These are phyloP conservation scores for Lachnellula subtilissima DNA, from an alignment of 2,329 filamentous ascomycete genomes.

Conservation along the genomic window DNA sequence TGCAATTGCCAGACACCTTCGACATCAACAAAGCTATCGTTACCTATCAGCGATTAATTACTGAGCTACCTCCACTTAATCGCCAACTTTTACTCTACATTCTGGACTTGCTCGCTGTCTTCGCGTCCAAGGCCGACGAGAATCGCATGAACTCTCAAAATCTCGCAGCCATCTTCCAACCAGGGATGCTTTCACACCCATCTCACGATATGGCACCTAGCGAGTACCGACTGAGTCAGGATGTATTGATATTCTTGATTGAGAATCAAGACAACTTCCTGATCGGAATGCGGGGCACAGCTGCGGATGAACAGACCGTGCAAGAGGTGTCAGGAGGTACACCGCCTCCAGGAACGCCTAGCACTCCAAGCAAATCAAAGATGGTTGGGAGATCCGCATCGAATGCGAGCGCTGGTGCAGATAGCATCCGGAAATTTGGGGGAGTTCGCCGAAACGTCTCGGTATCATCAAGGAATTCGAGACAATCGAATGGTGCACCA, in stretches of 20 bases:
- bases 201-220: conserved; percentile 91
- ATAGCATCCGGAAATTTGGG: conserved; percentile 77
- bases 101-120: conserved; percentile 89
- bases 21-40: conserved; percentile 71
- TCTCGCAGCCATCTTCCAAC: conserved; percentile 94
- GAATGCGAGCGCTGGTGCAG: conserved; percentile 81
- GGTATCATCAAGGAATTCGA: conserved; percentile 82
- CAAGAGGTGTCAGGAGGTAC: conserved; percentile 63
- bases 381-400: conserved; percentile 72
- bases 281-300: conserved; percentile 97
- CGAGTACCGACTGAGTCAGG: conserved; percentile 93
- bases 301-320: conserved; percentile 74
- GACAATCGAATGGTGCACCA: conserved; percentile 64
- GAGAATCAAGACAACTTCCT: conserved; percentile 98
- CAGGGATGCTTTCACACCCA: conserved; percentile 90
- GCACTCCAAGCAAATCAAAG: conserved; percentile 48
- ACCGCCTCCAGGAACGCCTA: conserved; percentile 43
- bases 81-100: conserved; percentile 93
- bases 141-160: conserved; percentile 98
- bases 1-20: conserved; percentile 69
- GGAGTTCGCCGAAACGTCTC: conserved; percentile 83
- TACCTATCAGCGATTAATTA: conserved; percentile 85
- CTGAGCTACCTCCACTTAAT: conserved; percentile 86
- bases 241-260: conserved; percentile 94
- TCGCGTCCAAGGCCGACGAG: conserved; percentile 91